Evolutionary conservation across 2,329 filamentous ascomycete genomes (phyloP), one percentile per base, ranked within the genome.

Genomic region (Epicoccum nigrum): DNA sequence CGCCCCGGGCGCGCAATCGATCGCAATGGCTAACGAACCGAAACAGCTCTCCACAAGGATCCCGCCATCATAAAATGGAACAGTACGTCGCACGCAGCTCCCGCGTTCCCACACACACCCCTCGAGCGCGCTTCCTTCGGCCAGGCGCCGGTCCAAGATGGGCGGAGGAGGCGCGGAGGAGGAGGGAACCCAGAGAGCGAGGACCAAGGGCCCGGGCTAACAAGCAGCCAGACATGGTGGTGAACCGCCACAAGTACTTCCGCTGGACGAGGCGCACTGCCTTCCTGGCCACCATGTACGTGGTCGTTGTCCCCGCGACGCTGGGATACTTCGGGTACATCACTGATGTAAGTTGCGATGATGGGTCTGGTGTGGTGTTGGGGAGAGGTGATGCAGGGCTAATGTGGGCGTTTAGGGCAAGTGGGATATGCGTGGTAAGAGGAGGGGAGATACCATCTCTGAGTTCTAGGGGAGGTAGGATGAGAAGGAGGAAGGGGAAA

Each of bases 191-290:
- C 5, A 15, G 17, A 25, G 45, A 47, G 15, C n/a, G 17, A 33
- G 27, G 23, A 28, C n/a, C n/a, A n/a, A n/a, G 16, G 25, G 19
- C 23, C 12, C 33, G 39, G 30, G 53, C 58, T 67, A 48, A 60
- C 52, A 16, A 16, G 9, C 13, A 11, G 19, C 68, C 68, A 96
- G 92, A 88, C 74, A 89, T 97, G 86, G 85, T 83, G 69, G 80
- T 83, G 69, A 91, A 90, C 80, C 88, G 94, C 62, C 88, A 92
- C 84, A 91, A 91, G 78, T 96, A 90, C 84, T 99, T 97, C 84
- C 85, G 91, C 75, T 97, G 91, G 90, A 97, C 89, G 28, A 83
- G 86, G 44, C 83, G 89, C 68, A 96, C 91, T 37, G 91, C 90
- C 23, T 86, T 84, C 78, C 76, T 97, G 68, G 86, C 87, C 4